Base-by-base conservation (phyloP, 108 stramenopile species). In the Nannochloropsis salina region DNA sequence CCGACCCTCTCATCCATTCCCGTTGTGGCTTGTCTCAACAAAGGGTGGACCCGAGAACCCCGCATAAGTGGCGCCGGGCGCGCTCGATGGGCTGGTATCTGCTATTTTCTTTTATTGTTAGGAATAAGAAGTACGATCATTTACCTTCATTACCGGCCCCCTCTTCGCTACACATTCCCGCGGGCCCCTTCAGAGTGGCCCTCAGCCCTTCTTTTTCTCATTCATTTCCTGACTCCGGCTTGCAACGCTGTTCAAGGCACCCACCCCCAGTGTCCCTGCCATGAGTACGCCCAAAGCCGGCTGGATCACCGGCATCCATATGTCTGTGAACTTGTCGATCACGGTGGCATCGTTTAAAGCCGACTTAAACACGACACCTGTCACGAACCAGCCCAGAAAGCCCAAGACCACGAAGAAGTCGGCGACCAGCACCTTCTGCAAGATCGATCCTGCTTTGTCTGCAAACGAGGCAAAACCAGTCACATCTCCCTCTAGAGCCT, bases 341-440 rank as follows among this genome's bases (percentile, higher is more conserved):
- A 97, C 90, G 6, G 95, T 89, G 82, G 94, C 95, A 88, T 97
- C 90, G 80, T 93, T 92, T 84, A 97, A 91, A 1, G 94, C 92
- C 80, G 85, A 90, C 21, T 93, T 90, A 31, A 93, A 93, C 82
- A 95, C 94, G 44, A 97, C 95, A 18, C 95, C 96, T 74, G 91
- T 88, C 83, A 96, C 83, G 88, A 96, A 96, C 96, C 96, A 96
- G 18, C 92, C 85, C 84, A 96, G 89, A 12, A 96, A 92, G 42
- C 82, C 94, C 84, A 93, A 87, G 22, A 96, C 95, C 6, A 96
- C 87, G 90, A 96, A 96, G 90, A 96, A 96, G 91, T 96, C 96
- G 43, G 93, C 90, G 12, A 94, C 95, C n/a, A 96, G 94, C 47
- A 96, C 90, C 11, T 94, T 94, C 10, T 94, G 94, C 45, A 96